Evolutionary conservation across 1,284 basidiomycete species (phyloP), one percentile per base, ranked within the genome.

Genomic region (Austroboletus novae-zelandiae): DNA sequence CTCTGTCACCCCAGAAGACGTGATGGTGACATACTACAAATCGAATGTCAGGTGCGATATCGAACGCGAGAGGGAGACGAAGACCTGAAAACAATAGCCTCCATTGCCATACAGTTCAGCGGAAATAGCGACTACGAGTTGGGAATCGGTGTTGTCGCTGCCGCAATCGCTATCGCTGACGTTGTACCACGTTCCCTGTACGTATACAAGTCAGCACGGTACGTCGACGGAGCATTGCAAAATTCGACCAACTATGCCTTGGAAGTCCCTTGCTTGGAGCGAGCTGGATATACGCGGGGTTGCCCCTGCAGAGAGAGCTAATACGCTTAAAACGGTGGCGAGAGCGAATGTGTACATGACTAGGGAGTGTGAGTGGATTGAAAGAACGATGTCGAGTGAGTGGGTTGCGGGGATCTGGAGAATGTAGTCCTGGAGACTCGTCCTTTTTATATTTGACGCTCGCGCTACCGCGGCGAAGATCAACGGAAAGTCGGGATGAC

Each of bases 121-220:
- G 10, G 74, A 66, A 49, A 81, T 76, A 18, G 79, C 79, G 32
- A 81, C 68, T 42, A 80, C 72, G 41, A 60, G 57, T 52, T 74
- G 69, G 20, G 57, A 66, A n/a, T n/a, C n/a, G n/a, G n/a, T n/a
- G n/a, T n/a, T n/a, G n/a, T n/a, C n/a, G n/a, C n/a, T n/a, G n/a
- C 79, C 79, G 56, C 79, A 81, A 57, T 79, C 79, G 17, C 79
- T 78, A 15, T 67, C 56, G 31, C 75, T 76, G 47, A 63, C 56
- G 42, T 69, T 35, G 49, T 67, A 75, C 63, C 64, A 74, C 17
- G 65, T 70, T 45, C 62, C 68, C 71, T 71, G 52, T 34, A 48
- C 8, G 30, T n/a, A n/a, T n/a, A n/a, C 17, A 14, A 14, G 4
- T 11, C 8, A 36, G 51, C 37, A 55, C 15, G 23, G 15, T 11